Base-by-base conservation (phyloP, 768 basidiomycete genomes). In the Heimioporus sp. region DNA sequence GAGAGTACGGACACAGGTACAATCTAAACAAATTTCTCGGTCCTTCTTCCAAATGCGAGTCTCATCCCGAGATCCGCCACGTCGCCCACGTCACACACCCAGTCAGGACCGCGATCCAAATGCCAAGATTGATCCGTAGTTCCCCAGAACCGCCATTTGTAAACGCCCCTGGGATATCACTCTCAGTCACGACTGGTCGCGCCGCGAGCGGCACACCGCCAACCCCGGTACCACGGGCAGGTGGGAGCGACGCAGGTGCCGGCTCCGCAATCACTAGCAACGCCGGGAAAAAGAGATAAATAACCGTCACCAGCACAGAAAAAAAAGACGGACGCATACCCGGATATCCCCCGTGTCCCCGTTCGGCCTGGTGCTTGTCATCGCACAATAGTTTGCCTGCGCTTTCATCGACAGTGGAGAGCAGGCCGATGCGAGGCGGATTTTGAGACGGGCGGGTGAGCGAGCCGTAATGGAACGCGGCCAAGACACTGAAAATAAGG, bases 401-500 rank as follows among this genome's bases (percentile, higher is more conserved):
- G 55, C 86, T 76, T 4, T 57, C 11, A 2, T 86, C 83, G 1
- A 90, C 82, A 0, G 86, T 90, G 15, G 88, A 89, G 41, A 85
- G 69, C 32, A 91, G 74, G 10, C 88, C 89, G 39, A 90, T 78
- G 11, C 80, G 80, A 2, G 89, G 84, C 3, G 80, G 79, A 61
- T 90, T 86, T 52, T 69, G 69, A 1, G 85, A 86, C 1, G 88
- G 88, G 52, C 82, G 76, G 0, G 78, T 79, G 37, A 89, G 63
- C 58, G 90, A 87, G 8, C 89, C 89, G 62, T 81, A 90, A 65
- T 90, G 79, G 63, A 82, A 90, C 19, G 86, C 70, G 11, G 82
- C 76, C 16, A 90, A 60, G 8, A 83, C 85, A 13, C 89, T 88
- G 56, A n/a, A 38, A 37, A 16, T 28, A 4, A 28, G 7, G 15